A percentile compares a stretch with the other conserved stretches of the same genome.
Evolutionary conservation across 495 filamentous ascomycete genomes (phyloP).

Genomic region (Evernia prunastri): DNA sequence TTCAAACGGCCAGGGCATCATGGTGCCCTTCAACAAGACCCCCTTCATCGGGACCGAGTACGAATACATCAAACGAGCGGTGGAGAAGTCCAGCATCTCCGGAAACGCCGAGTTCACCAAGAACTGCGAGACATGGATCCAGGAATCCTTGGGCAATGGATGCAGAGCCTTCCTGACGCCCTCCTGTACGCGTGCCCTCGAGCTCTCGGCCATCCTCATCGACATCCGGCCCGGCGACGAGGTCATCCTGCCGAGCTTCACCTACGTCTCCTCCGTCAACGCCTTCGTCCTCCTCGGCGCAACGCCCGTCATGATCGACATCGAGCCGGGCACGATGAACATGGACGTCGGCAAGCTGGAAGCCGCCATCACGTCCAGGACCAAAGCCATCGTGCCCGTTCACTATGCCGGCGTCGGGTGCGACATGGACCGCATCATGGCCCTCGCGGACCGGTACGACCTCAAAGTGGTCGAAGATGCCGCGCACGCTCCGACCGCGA

Average conservation of each 20-base stretch:
- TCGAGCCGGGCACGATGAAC: conserved; percentile 22
- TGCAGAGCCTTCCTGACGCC: conserved; percentile 20
- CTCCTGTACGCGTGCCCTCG: conserved; percentile 24
- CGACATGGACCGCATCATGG: conserved; percentile 28
- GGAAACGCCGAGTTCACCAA: conserved; percentile 24
- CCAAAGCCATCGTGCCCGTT: conserved; percentile 25
- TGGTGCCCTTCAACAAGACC: too few species aligned
- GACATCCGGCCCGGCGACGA: conserved; percentile 26
- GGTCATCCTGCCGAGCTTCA: conserved; percentile 27
- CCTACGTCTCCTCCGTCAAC: conserved; percentile 26
- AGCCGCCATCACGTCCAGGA: conserved; percentile 23
- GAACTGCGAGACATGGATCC: conserved; percentile 25
- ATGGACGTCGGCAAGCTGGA: conserved; percentile 22
- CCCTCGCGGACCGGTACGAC: conserved; percentile 16
- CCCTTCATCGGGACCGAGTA: too few species aligned
- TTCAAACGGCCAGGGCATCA: too few species aligned
- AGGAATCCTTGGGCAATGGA: conserved; percentile 16
- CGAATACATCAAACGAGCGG: too few species aligned
- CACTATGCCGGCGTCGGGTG: conserved; percentile 26
- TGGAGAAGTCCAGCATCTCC: too few species aligned
- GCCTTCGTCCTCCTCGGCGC: conserved; percentile 25
- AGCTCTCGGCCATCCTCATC: conserved; percentile 21
- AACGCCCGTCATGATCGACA: conserved; percentile 20
- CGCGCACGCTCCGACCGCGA: conserved; percentile 18
- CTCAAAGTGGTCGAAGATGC: conserved; percentile 27